Percentiles rank a stretch among this genome's conserved stretches.
Evolutionary conservation across 2,329 filamentous ascomycete genomes (phyloP).

Genomic region (Colletotrichum nymphaeae): DNA sequence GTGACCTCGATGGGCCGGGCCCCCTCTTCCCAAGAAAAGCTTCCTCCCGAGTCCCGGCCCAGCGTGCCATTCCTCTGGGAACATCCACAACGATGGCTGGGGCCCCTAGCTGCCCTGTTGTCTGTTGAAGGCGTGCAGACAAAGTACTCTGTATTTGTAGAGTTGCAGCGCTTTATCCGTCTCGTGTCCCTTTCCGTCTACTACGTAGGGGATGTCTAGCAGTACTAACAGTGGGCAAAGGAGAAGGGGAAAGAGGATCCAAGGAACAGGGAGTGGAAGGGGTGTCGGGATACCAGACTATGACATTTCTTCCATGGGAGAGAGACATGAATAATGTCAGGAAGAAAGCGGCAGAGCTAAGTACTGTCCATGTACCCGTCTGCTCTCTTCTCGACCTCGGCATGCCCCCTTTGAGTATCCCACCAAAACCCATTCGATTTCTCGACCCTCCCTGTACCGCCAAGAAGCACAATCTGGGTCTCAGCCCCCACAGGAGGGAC

Average conservation of each 20-base stretch:
- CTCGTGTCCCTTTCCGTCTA: not conserved
- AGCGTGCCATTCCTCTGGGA: conserved; percentile 35
- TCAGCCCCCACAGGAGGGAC: conserved; percentile 18
- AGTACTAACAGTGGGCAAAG: not conserved
- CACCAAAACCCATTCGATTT: not conserved
- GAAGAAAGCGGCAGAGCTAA: not conserved
- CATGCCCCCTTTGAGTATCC: not conserved
- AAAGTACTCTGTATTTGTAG: not conserved
- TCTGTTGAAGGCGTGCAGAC: not conserved
- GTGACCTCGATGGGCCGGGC: not conserved
- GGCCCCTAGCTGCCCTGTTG: conserved; percentile 12
- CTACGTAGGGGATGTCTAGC: not conserved
- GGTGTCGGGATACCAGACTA: not conserved
- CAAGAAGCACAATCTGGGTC: conserved; percentile 13
- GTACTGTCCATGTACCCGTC: not conserved
- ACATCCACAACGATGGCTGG: conserved; percentile 14
- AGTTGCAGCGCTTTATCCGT: not conserved
- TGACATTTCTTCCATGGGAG: not conserved
- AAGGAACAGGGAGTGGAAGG: not conserved
- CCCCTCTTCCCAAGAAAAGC: not conserved
- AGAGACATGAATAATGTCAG: not conserved
- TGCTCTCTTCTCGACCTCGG: not conserved
- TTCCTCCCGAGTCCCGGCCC: conserved; percentile 20
- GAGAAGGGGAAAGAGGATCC: not conserved
- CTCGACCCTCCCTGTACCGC: not conserved